Percentiles rank a stretch among this genome's conserved stretches.
phyloP scores from a whole-genome alignment of 768 basidiomycete species.

The Brasilioporus rufonigricans region DNA sequence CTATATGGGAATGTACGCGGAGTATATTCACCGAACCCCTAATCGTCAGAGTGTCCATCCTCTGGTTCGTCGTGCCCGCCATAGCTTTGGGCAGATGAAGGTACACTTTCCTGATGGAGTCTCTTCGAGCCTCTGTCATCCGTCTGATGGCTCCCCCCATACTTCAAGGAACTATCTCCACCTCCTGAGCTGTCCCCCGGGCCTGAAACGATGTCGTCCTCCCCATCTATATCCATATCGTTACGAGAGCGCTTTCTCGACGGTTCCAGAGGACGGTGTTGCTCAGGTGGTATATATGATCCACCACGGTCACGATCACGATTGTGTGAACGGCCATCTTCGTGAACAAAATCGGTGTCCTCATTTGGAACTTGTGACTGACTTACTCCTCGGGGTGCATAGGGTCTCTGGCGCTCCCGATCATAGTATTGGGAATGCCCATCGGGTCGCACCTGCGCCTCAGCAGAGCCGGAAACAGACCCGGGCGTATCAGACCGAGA shows the following conservation, averaged over 20 bases:
- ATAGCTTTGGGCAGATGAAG: slow-evolving; percentile 24
- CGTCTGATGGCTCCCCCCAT: slow-evolving; percentile 36
- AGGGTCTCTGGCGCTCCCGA: slow-evolving; percentile 47
- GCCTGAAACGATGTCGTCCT: slow-evolving; percentile 43
- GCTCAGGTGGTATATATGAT: slow-evolving; percentile 33
- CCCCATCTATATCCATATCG: slow-evolving; percentile 64
- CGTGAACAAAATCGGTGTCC: slow-evolving; percentile 52
- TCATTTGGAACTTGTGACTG: slow-evolving; percentile 39
- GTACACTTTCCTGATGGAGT: slow-evolving; percentile 48
- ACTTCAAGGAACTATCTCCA: slow-evolving; percentile 32
- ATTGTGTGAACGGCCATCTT: slow-evolving; percentile 44
- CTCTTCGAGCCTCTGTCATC: slow-evolving; percentile 60
- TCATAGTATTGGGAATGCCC: slow-evolving; percentile 46
- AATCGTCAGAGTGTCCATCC: slow-evolving; percentile 32
- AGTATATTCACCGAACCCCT: slow-evolving; percentile 27
- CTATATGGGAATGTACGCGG: slow-evolving; percentile 26
- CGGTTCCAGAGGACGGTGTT: slow-evolving; percentile 42
- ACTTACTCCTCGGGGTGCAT: slow-evolving; percentile 51
- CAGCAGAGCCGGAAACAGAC: slow-evolving; percentile 52
- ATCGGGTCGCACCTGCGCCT: slow-evolving; percentile 51
- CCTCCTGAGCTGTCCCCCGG: slow-evolving; percentile 28
- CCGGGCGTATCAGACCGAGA: slow-evolving; percentile 61
- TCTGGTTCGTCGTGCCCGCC: slow-evolving; percentile 32
- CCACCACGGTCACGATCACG: slow-evolving; percentile 40
- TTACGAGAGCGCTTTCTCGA: slow-evolving; percentile 56